Base-by-base conservation (phyloP, 2,329 filamentous ascomycete species). In the Plenodomus lindquistii region DNA sequence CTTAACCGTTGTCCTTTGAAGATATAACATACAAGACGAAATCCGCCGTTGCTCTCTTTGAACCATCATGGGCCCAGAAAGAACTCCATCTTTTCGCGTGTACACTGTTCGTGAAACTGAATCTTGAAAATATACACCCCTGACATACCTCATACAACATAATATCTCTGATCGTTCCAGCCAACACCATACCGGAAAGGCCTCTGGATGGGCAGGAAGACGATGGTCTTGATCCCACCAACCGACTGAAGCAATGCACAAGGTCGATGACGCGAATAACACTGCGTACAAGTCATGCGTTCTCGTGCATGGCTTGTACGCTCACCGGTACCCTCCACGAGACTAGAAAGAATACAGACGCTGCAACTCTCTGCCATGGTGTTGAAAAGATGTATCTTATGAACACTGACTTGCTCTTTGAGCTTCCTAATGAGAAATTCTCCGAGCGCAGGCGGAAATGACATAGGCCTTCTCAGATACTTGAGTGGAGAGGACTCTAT, bases 171-270 rank as follows among this genome's bases (percentile, higher is more conserved):
- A 17, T 37, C 35, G 6, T 17, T 37, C 35, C 35, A 37, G 16
- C 16, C 13, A 16, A 37, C 9, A 37, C 35, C 35, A 18, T 9
- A 9, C 35, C 35, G 16, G 10, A 18, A 5, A n/a, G 15, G 6
- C 7, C 47, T 42, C 2, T 29, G 37, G 24, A 58, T 42, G 5
- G 59, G 56, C 40, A 59, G 11, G 34, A 58, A 58, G n/a, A 59
- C 39, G 2, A 59, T 40, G 1, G 44, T 58, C 10, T 41, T 44
- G 3, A 43, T 37, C 9, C 52, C 50, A 20, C 40, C 27, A 13
- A 62, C 19, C 2, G 50, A 47, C 13, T 55, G 45, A 6, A 58
- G 40, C 34, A 56, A 43, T 19, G 52, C 56, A 29, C 59, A 60
- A 8, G 54, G 52, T 16, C 50, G 42, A 6, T 27, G 42, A 21